Evolutionary conservation across 1,284 basidiomycete species (phyloP).

Genomic region (Meripilus lineatus): DNA sequence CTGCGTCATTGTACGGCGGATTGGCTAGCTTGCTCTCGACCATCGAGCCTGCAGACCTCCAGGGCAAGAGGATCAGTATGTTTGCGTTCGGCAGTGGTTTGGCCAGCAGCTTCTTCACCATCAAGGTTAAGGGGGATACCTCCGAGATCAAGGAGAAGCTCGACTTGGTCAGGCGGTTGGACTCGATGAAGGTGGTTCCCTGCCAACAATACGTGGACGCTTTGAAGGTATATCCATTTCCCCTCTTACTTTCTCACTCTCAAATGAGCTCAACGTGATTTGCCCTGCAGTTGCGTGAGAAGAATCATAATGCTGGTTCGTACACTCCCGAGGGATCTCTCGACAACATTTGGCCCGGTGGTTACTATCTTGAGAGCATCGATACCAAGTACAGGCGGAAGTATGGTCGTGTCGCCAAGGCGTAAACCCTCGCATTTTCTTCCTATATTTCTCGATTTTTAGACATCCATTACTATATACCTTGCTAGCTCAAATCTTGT

Average conservation of each 20-base stretch:
- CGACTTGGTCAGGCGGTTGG: conserved; percentile 75
- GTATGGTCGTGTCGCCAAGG: conserved; percentile 46
- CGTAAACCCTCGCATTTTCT: conserved; percentile 12
- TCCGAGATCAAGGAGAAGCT: conserved; percentile 76
- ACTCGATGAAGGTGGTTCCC: conserved; percentile 86
- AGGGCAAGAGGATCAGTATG: conserved; percentile 82
- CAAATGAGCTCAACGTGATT: too few relatives aligned
- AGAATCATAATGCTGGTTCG: conserved; percentile 90
- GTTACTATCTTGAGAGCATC: conserved; percentile 91
- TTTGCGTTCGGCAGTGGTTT: conserved; percentile 95
- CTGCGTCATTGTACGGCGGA: conserved; percentile 93
- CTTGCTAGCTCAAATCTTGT: too few relatives aligned
- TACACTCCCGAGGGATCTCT: conserved; percentile 85
- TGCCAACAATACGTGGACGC: conserved; percentile 83
- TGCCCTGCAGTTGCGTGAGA: conserved; percentile 74
- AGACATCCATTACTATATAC: background rate
- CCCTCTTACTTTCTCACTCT: background rate
- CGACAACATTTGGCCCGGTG: conserved; percentile 91
- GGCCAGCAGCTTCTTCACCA: conserved; percentile 87
- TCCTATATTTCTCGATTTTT: background rate
- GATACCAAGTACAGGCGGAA: conserved; percentile 92
- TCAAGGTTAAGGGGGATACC: conserved; percentile 84
- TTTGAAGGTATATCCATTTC: conserved; percentile 52
- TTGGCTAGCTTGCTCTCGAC: conserved; percentile 79
- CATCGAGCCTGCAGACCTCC: conserved; percentile 60